Conservation (phyloP, 768 basidiomycete genomes). For the Suillus subluteus region DNA sequence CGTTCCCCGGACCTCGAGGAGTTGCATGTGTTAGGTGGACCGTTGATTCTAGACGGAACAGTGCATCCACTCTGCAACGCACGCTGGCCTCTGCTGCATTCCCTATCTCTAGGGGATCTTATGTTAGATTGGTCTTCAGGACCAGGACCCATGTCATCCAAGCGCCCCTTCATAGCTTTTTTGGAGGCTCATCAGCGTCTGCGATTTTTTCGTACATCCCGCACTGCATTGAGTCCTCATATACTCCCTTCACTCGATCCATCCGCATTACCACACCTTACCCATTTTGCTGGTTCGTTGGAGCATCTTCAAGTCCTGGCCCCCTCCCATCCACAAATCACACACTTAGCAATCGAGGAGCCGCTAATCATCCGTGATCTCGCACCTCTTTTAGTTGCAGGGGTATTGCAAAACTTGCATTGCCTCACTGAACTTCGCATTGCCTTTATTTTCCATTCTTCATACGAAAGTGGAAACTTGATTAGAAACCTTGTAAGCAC, state of each 20-base stretch:
- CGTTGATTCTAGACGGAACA: constrained; percentile 44
- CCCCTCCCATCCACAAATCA: constrained; percentile 48
- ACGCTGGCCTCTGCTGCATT: constrained; percentile 67
- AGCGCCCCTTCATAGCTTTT: constrained; percentile 66
- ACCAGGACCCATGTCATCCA: constrained; percentile 42
- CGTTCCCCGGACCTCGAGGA: constrained; percentile 70
- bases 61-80: constrained; percentile 58
- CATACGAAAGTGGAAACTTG: constrained; percentile 74
- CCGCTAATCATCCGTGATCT: constrained; percentile 69
- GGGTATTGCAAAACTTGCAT: constrained; percentile 59
- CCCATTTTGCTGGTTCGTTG: constrained; percentile 67
- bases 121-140: constrained; percentile 53
- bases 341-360: constrained; percentile 64
- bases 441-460: constrained; percentile 69
- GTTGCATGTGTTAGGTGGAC: constrained; percentile 46
- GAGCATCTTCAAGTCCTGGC: constrained; percentile 68
- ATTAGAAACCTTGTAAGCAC: constrained; percentile 67
- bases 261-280: constrained; percentile 50
- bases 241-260: constrained; percentile 54
- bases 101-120: constrained; percentile 67
- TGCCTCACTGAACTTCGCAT: constrained; percentile 62
- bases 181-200: constrained; percentile 66
- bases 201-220: constrained; percentile 52
- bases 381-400: constrained; percentile 61
- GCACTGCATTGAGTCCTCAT: constrained; percentile 54